Base-by-base conservation (phyloP, 2,329 filamentous ascomycete genomes). In the Fusarium stilboides region DNA sequence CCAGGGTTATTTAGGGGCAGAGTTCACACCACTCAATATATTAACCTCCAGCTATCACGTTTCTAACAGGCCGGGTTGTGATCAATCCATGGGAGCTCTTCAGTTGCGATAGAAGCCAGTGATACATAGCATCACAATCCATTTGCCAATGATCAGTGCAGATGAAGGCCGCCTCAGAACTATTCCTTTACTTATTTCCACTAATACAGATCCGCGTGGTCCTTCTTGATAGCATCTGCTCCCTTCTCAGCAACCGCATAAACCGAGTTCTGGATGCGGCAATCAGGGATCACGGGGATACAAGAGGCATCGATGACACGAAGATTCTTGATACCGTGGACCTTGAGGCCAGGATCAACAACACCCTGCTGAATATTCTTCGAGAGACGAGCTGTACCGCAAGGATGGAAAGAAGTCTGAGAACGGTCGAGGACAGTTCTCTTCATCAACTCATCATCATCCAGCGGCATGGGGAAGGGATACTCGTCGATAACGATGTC, bases 401-500 rank as follows among this genome's bases (percentile, higher is more conserved):
- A 88, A 6, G 87, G 87, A 69, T 89, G 86, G 78, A 87, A 89
- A 1, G 81, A 83, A 5, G 87, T 90, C 78, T 90, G 86, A 28
- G 77, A 85, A n/a, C 87, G 80, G 57, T 90, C 88, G 8, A 90
- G 76, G 15, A 90, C 84, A 39, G 82, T 78, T 49, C 81, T 80
- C 40, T 85, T 83, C 87, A 90, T 90, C 2, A 79, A 83, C 59
- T 85, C 83, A 52, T 90, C 86, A 1, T 81, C 82, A 14, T 86
- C 72, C 3, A 85, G 80, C 0, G 88, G 87, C 86, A 90, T 88
- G 0, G 81, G 77, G 87, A 86, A 90, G 0, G 88, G 88, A 72
- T 89, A 91, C 57, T 87, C 85, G 8, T 75, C 80, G 1, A 76
- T 77, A 12, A 88, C 78, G 46, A 88, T 80, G 50, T 87, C 85